These are phyloP conservation scores for Cladosporium halotolerans DNA, from an alignment of 2,329 filamentous ascomycete genomes.

Conservation along the genomic window DNA sequence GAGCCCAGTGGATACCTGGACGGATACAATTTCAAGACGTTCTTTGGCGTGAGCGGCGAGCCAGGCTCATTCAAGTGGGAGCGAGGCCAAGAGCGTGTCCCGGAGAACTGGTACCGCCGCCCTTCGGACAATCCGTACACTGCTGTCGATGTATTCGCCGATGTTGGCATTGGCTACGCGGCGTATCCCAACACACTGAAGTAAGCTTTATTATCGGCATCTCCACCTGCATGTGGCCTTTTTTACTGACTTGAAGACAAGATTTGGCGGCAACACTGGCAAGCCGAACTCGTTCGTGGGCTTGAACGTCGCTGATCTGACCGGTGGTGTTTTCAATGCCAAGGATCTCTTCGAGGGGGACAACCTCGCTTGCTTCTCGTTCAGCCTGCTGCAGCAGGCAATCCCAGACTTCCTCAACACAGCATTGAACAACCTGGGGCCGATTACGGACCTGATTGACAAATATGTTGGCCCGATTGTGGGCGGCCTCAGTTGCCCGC, in stretches of 20 bases:
- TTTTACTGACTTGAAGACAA: not conserved
- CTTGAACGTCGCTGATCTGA: conserved; percentile 31
- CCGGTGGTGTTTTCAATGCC: conserved; percentile 39
- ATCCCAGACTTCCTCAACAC: conserved; percentile 24
- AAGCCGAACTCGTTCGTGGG: conserved; percentile 31
- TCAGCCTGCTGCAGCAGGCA: conserved; percentile 31
- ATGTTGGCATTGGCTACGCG: not conserved
- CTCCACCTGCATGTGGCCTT: not conserved
- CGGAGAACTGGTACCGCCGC: conserved; percentile 28
- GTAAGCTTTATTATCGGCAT: not conserved
- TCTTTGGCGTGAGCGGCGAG: conserved; percentile 21
- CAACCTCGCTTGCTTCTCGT: conserved; percentile 33
- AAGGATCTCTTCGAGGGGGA: conserved; percentile 25
- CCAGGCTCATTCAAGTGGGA: conserved; percentile 19
- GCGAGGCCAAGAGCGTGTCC: conserved; percentile 24
- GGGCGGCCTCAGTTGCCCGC: conserved; percentile 18
- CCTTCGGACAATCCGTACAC: conserved; percentile 29
- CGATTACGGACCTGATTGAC: conserved; percentile 17
- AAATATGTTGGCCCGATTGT: conserved; percentile 18
- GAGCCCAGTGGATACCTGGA: conserved; percentile 19
- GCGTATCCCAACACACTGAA: conserved; percentile 2
- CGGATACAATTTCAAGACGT: conserved; percentile 19
- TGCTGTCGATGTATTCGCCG: not conserved
- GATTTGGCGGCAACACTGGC: conserved; percentile 33
- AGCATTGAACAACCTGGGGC: conserved; percentile 13